A percentile compares a stretch with the other conserved stretches of the same genome.
These are phyloP conservation scores for Paracorniculantispora psalliotae DNA, from an alignment of 2,329 filamentous ascomycete genomes.

Conservation along the genomic window DNA sequence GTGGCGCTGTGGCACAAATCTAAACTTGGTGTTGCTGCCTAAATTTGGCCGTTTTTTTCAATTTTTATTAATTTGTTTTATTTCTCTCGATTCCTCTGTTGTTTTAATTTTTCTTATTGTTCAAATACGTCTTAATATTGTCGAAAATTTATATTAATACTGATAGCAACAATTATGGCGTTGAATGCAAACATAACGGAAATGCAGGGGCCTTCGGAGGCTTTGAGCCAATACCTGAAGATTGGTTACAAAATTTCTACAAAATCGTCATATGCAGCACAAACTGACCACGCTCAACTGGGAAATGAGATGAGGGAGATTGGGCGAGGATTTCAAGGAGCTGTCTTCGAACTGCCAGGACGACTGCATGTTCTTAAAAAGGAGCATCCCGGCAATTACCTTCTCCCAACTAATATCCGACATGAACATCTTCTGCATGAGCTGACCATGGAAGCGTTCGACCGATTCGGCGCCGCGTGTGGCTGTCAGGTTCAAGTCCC, in stretches of 20 bases:
- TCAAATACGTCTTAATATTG: no score
- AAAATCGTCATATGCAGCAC: background rate
- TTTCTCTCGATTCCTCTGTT: no score
- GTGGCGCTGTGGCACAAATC: no score
- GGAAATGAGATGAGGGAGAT: slow-evolving; percentile 20
- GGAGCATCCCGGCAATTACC: slow-evolving; percentile 17
- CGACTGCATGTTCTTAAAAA: slow-evolving; percentile 15
- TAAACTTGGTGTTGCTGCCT: no score
- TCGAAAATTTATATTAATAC: no score
- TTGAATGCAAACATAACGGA: background rate
- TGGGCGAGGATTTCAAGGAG: slow-evolving; percentile 19
- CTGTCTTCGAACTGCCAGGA: slow-evolving; percentile 17
- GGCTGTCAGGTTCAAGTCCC: slow-evolving; percentile 7
- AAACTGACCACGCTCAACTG: background rate
- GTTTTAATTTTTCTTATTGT: no score
- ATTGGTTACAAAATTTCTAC: background rate
- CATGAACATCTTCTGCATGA: slow-evolving; percentile 14
- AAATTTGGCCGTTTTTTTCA: no score
- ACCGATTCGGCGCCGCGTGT: background rate
- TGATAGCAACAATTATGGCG: background rate
- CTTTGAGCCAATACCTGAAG: background rate
- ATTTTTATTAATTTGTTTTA: no score
- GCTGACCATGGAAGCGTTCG: slow-evolving; percentile 10
- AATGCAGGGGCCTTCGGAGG: background rate
- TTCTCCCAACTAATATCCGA: slow-evolving; percentile 6